phyloP scores from a whole-genome alignment of 768 basidiomycete species.

The Paxillus ammoniavirescens region DNA sequence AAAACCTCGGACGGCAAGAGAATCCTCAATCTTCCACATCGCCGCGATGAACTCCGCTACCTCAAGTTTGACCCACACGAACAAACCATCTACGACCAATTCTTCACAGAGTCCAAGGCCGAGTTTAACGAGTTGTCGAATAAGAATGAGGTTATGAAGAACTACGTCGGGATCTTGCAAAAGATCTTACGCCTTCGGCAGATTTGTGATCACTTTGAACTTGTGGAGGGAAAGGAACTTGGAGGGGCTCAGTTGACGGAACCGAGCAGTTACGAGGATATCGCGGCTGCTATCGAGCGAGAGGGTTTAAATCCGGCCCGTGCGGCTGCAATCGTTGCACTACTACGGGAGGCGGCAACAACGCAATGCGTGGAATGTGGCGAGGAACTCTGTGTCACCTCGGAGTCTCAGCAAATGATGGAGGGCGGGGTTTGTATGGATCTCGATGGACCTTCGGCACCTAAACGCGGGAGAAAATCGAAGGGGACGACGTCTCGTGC shows the following conservation, averaged over 20 bases:
- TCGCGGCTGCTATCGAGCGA: conserved; percentile 67
- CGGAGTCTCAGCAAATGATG: conserved; percentile 39
- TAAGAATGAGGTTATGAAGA: conserved; percentile 96
- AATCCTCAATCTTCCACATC: conserved; percentile 86
- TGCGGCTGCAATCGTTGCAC: conserved; percentile 80
- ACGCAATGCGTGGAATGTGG: conserved; percentile 91
- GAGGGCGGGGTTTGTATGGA: conserved; percentile 47
- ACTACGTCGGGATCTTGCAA: conserved; percentile 96
- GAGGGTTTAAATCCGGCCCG: conserved; percentile 77
- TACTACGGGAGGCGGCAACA: conserved; percentile 82
- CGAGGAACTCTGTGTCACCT: conserved; percentile 59
- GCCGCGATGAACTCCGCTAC: conserved; percentile 83
- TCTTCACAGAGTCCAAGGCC: conserved; percentile 87
- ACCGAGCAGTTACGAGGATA: conserved; percentile 66
- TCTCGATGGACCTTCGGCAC: conserved; percentile 45
- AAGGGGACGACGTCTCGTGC: conserved; percentile 60
- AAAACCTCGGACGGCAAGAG: conserved; percentile 75
- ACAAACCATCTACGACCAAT: conserved; percentile 81
- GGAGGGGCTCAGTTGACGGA: conserved; percentile 49
- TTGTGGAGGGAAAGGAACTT: conserved; percentile 71
- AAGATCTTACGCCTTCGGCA: conserved; percentile 95
- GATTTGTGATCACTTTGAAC: conserved; percentile 95
- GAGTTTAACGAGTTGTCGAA: conserved; percentile 85
- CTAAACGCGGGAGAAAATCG: conserved; percentile 53
- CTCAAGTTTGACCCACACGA: conserved; percentile 85